phyloP scores from a whole-genome alignment of 108 stramenopile species.

The Aurantiochytrium sp. region DNA sequence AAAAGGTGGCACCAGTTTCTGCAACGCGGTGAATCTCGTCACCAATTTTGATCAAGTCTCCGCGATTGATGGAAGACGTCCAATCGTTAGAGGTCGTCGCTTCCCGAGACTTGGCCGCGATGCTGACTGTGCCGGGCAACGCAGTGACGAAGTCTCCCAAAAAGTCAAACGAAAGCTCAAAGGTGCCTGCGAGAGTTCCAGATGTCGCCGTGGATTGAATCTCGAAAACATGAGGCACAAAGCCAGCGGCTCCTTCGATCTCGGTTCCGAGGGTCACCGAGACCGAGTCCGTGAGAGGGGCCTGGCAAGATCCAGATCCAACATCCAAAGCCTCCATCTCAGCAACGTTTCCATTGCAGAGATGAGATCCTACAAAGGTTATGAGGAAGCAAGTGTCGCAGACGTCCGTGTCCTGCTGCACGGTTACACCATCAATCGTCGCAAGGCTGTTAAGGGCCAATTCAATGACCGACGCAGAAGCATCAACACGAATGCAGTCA shows the following conservation, averaged over 20 bases:
- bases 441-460: background rate
- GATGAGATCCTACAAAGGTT: background rate
- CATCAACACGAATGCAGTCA: background rate
- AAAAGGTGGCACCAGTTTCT: background rate
- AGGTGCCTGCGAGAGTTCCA: background rate
- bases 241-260: background rate
- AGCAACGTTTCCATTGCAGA: background rate
- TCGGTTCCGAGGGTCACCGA: background rate
- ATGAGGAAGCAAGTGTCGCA: background rate
- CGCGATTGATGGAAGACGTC: background rate
- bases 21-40: conserved; percentile 7
- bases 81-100: background rate
- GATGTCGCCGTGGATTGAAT: background rate
- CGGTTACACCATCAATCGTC: background rate
- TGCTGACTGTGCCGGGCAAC: background rate
- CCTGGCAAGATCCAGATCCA: background rate
- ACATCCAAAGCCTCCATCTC: background rate
- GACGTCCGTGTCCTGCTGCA: background rate
- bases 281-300: background rate
- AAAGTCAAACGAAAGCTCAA: background rate
- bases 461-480: background rate
- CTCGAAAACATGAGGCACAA: background rate
- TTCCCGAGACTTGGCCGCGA: background rate
- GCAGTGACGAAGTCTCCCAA: background rate
- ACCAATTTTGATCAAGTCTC: background rate